phyloP scores from a whole-genome alignment of 345 rosid genomes.

The Turnera subulata region DNA sequence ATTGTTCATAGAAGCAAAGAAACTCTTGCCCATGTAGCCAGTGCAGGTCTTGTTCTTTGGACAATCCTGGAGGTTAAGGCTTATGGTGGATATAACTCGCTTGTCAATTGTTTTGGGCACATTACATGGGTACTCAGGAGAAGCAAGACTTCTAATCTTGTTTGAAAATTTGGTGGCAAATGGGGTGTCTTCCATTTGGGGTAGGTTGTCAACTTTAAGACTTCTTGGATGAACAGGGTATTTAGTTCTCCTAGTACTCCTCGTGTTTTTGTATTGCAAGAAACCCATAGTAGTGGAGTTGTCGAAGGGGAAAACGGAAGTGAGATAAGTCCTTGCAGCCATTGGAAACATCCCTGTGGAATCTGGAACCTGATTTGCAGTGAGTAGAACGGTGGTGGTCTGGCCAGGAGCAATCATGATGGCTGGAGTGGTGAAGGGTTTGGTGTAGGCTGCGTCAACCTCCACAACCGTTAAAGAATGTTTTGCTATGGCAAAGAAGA shows the following conservation, averaged over 20 bases:
- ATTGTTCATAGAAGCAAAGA: conserved; percentile 15
- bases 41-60: neutral
- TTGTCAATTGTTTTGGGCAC: conserved; percentile 29
- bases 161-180: neutral
- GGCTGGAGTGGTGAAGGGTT: conserved; percentile 5
- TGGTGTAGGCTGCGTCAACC: conserved; percentile 9
- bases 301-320: neutral
- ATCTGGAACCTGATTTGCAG: conserved; percentile 4
- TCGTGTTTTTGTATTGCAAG: conserved; percentile 18
- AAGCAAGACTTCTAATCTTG: conserved; percentile 17
- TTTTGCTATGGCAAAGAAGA: neutral
- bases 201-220: neutral
- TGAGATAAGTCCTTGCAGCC: conserved; percentile 10
- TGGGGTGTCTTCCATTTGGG: conserved; percentile 15
- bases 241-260: no score
- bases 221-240: neutral
- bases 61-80: neutral
- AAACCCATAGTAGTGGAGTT: conserved; percentile 20
- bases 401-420: conserved; percentile 12
- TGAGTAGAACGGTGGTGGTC: conserved; percentile 6
- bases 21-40: conserved; percentile 1
- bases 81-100: neutral
- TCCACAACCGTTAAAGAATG: conserved; percentile 15
- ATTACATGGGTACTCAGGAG: no score
- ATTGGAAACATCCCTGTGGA: conserved; percentile 5